phyloP scores from a whole-genome alignment of 164 flowering plant species.

The Sedum album region DNA sequence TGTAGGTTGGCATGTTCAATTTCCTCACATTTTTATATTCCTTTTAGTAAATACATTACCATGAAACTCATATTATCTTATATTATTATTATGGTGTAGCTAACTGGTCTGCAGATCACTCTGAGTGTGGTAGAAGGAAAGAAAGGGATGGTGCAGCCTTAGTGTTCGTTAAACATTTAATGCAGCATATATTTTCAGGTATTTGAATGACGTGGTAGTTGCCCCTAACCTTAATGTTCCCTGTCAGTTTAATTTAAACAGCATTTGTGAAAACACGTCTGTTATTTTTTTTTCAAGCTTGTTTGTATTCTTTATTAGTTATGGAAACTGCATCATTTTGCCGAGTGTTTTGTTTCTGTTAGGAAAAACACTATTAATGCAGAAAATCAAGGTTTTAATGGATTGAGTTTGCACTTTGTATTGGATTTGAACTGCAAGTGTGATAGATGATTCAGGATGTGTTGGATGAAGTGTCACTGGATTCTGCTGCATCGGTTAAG shows the following conservation, averaged over 20 bases:
- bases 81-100: background rate
- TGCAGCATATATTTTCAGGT: constrained; percentile 1
- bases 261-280: background rate
- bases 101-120: constrained; percentile 3
- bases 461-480: too few relatives aligned
- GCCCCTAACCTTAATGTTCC: background rate
- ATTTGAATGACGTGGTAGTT: background rate
- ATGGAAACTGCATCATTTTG: background rate
- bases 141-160: background rate
- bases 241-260: background rate
- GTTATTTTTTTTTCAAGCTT: background rate
- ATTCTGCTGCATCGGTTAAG: too few relatives aligned
- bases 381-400: background rate
- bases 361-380: background rate
- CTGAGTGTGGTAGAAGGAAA: constrained; percentile 1
- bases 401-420: too few relatives aligned
- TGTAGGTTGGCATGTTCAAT: constrained; percentile 4
- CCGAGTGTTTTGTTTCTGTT: background rate
- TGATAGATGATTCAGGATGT: background rate
- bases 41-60: background rate
- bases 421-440: background rate
- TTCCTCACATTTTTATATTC: background rate
- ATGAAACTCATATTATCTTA: background rate
- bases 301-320: background rate
- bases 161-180: background rate